Evolutionary conservation across 2,329 filamentous ascomycete species (phyloP), one percentile per base, ranked within the genome.

Genomic region (Arthrobotrys conoides): DNA sequence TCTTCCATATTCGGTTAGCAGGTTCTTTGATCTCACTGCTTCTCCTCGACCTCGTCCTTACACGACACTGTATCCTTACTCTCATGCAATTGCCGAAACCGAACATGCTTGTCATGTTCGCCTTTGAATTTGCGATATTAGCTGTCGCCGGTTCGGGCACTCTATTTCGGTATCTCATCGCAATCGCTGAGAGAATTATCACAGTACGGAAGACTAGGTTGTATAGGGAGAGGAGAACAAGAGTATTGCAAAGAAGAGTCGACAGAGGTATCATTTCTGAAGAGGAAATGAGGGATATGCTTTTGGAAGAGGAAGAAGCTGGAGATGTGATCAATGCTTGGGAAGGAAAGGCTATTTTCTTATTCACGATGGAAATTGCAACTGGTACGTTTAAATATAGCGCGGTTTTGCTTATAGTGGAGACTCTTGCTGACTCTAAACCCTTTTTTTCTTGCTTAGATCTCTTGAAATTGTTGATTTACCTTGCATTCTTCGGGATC

Each of bases 51-150:
- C 84, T 90, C 24, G 91, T 88, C 83, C 90, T 99, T 85, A 90
- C 97, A 80, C 88, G 88, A 61, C 97, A 97, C 84, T 91, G 92
- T 75, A 88, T 97, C 79, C 89, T 90, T 30, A 93, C 92, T 0
- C 94, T 98, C 36, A 90, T 97, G 63, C 90, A 92, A 73, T 91
- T 96, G 83, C 93, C 95, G 1, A 89, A 92, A n/a, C 94, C 95
- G 0, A 96, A 96, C 76, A 98, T 99, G 92, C 99, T 98, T 94
- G 80, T 99, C 80, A 98, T 99, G 94, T 99, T 99, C 83, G 90
- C 96, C 5, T 99, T 99, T 82, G 96, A 99, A 84, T 98, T 98
- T 83, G 94, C 95, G 44, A 91, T 99, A 51, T 86, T 98, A 77
- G 88, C 90, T 1, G 91, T 96, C 9, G 91, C 91, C 65, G 97